A percentile compares a stretch with the other conserved stretches of the same genome.
phyloP scores from a whole-genome alignment of 257 asterid genomes.

The Jacaranda copaia region DNA sequence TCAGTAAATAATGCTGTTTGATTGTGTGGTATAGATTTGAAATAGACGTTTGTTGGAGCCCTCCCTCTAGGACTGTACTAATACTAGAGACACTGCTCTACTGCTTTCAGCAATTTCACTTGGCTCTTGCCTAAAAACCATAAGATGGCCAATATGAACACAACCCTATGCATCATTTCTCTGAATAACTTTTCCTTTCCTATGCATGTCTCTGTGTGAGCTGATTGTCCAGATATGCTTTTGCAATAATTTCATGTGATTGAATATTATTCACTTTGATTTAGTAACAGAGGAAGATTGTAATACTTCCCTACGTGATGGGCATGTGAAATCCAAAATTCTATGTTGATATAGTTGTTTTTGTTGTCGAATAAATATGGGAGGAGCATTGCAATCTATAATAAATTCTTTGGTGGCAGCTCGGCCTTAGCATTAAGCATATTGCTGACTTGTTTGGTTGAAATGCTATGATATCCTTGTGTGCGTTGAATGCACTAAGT shows the following conservation, averaged over 20 bases:
- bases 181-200: too few species aligned
- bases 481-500: background rate
- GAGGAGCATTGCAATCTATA: background rate
- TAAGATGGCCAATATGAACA: background rate
- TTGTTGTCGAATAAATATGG: background rate
- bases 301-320: background rate
- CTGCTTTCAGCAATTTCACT: background rate
- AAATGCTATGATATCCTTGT: background rate
- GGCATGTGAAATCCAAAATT: background rate
- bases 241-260: background rate
- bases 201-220: too few species aligned
- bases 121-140: background rate
- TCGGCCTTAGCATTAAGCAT: background rate
- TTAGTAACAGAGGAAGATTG: background rate
- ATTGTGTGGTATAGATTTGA: background rate
- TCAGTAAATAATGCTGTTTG: background rate
- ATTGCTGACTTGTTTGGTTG: background rate
- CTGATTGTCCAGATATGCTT: too few species aligned
- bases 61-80: too few species aligned
- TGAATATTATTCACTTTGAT: background rate
- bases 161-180: background rate
- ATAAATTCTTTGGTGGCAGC: background rate
- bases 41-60: too few species aligned
- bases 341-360: background rate
- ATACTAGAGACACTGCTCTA: background rate